phyloP scores from a whole-genome alignment of 257 asterid genomes.

The Solanum bulbocastanum region DNA sequence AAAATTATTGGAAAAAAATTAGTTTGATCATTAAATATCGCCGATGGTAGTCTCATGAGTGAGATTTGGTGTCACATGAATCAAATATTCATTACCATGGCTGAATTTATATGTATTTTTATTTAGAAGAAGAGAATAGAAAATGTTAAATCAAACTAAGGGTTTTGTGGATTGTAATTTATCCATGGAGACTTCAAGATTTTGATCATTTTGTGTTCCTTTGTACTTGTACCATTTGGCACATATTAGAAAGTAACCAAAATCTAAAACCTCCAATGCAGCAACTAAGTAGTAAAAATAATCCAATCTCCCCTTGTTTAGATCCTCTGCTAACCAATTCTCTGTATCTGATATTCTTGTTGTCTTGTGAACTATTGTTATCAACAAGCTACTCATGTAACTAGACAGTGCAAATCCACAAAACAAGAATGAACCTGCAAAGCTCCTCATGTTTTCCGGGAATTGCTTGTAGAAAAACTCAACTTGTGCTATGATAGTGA shows the following conservation, averaged over 20 bases:
- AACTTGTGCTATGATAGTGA: slow-evolving; percentile 7
- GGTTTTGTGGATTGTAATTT: not conserved
- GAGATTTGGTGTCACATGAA: not conserved
- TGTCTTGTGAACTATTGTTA: slow-evolving; percentile 11
- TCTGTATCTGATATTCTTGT: slow-evolving; percentile 5
- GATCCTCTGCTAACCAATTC: slow-evolving; percentile 28
- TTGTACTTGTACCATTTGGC: slow-evolving; percentile 31
- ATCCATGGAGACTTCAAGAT: not conserved
- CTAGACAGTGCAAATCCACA: slow-evolving; percentile 12
- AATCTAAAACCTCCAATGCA: slow-evolving; percentile 10
- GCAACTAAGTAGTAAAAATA: slow-evolving; percentile 19
- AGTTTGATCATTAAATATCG: too few species aligned
- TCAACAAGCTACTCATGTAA: slow-evolving; percentile 17
- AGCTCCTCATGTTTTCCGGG: slow-evolving; percentile 32
- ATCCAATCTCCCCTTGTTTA: slow-evolving; percentile 29
- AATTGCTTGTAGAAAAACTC: slow-evolving; percentile 29
- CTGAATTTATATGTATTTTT: not conserved
- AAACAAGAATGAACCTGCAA: slow-evolving; percentile 23
- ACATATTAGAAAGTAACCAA: slow-evolving; percentile 13
- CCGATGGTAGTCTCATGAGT: not conserved
- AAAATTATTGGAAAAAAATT: not conserved
- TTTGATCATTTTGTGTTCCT: not conserved
- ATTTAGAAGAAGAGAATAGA: not conserved
- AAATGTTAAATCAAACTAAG: not conserved
- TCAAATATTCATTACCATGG: not conserved